Evolutionary conservation across 2,329 filamentous ascomycete species (phyloP), one percentile per base, ranked within the genome.

Genomic region (Pestalotiopsis sp.): DNA sequence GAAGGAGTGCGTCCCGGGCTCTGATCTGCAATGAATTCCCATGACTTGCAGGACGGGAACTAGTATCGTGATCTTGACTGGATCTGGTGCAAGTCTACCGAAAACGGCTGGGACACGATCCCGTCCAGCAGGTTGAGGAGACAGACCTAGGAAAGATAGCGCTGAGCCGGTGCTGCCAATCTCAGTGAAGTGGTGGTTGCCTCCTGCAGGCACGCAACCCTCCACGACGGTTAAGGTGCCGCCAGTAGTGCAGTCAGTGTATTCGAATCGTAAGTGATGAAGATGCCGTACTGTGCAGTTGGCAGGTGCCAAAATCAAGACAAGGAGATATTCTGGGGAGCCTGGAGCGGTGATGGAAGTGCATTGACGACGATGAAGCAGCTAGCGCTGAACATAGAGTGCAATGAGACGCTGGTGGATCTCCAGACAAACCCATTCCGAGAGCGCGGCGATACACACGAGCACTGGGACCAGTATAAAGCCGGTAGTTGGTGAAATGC

Each of bases 1-100:
- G 59, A 41, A 36, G 59, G 31, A 39, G 38, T 36, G 27, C 59
- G 31, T 62, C 59, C 59, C 12, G 59, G 36, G 45, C 17, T 17
- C 45, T 62, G 59, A 62, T 62, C 59, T 38, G 31, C 59, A 39
- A 36, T 36, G 31, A 36, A 62, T 13, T 41, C 59, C 45, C 27
- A 62, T 62, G 27, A 62, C 59, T 62, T 62, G 59, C 59, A 62
- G 59, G 31, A 41, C 59, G 59, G 59, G 59, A 62, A 62, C 59
- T 62, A 62, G 59, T 39, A 62, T 62, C 38, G 61, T 20, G 20
- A 49, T 49, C 39, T 45, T 64, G 61, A 39, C 61, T 64, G 36
- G 23, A 64, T 49, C 17, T 25, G 38, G 20, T 49, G 12, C 39
- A 41, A 64, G 38, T n/a, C 41, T 20, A 45, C 20, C 17, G 20